Evolutionary conservation across 768 basidiomycete species (phyloP).

Genomic region (Termitomyces sp.): DNA sequence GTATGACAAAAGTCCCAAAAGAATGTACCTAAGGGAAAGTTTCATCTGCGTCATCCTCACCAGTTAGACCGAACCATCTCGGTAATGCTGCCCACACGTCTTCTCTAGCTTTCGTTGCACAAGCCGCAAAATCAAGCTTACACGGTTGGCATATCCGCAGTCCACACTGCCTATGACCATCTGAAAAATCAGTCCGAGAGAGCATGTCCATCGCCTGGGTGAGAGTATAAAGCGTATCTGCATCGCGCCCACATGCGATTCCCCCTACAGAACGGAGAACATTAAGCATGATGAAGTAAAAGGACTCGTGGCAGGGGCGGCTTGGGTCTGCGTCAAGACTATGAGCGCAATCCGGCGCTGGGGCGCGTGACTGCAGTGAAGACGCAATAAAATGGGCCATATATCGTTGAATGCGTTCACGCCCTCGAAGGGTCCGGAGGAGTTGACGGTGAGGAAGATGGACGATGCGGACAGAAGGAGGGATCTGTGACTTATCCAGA

Average conservation of each 20-base stretch:
- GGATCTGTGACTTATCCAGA: constrained; percentile 7
- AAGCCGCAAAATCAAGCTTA: constrained; percentile 39
- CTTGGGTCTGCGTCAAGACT: constrained; percentile 26
- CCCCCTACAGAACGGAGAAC: constrained; percentile 65
- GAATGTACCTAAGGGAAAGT: not conserved
- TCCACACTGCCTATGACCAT: constrained; percentile 49
- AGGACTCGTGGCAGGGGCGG: constrained; percentile 54
- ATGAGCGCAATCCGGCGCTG: constrained; percentile 45
- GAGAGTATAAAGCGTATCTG: constrained; percentile 67
- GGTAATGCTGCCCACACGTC: constrained; percentile 61
- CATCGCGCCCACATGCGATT: constrained; percentile 66
- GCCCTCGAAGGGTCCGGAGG: constrained; percentile 47
- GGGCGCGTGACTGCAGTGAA: constrained; percentile 44
- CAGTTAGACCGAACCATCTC: constrained; percentile 53
- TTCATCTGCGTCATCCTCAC: constrained; percentile 4
- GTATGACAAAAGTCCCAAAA: not conserved
- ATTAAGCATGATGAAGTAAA: constrained; percentile 74
- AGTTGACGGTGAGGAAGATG: constrained; percentile 16
- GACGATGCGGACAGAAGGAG: constrained; percentile 29
- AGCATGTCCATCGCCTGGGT: constrained; percentile 69
- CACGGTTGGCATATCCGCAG: constrained; percentile 48
- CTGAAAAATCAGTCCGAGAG: constrained; percentile 61
- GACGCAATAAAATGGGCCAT: constrained; percentile 54
- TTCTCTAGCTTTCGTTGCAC: constrained; percentile 35
- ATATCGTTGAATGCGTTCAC: constrained; percentile 59